Conservation (phyloP, 176 grass and related monocot genomes). For the Phoenix roebelenii region DNA sequence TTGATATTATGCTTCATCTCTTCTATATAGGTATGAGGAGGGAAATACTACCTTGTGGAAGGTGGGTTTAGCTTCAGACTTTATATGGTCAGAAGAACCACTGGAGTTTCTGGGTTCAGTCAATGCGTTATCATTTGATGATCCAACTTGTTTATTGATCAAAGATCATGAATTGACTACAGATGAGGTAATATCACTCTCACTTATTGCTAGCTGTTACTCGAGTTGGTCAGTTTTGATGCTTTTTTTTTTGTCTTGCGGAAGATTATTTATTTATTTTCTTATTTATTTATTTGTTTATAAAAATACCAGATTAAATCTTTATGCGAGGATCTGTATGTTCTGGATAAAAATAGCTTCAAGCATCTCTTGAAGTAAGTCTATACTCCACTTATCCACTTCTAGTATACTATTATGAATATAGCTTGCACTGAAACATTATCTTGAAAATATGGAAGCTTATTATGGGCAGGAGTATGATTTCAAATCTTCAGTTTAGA, state of each 20-base stretch:
- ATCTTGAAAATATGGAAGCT: too few relatives aligned
- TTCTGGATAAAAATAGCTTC: slow-evolving; percentile 95
- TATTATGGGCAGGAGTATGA: too few relatives aligned
- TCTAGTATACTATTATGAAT: background rate
- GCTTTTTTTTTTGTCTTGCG: too few relatives aligned
- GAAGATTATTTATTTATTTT: background rate
- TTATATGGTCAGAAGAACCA: slow-evolving; percentile 74
- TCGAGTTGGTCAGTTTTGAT: too few relatives aligned
- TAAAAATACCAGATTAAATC: slow-evolving; percentile 38
- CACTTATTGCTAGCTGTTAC: background rate
- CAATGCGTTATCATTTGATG: slow-evolving; percentile 76
- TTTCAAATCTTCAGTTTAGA: too few relatives aligned
- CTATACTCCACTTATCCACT: background rate
- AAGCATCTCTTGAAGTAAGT: slow-evolving; percentile 92
- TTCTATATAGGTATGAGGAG: slow-evolving; percentile 67
- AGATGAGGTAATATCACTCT: slow-evolving; percentile 48
- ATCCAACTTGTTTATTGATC: slow-evolving; percentile 53
- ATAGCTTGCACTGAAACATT: too few relatives aligned
- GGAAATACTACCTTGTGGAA: slow-evolving; percentile 73
- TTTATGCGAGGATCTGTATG: slow-evolving; percentile 70
- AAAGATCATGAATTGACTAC: slow-evolving; percentile 87
- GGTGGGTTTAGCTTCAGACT: slow-evolving; percentile 68
- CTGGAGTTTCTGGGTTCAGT: slow-evolving; percentile 82
- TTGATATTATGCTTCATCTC: slow-evolving; percentile 1
- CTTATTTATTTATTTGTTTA: slow-evolving; percentile 14